Base-by-base conservation (phyloP, 2,329 filamentous ascomycete species). In the Colletotrichum coccodes region DNA sequence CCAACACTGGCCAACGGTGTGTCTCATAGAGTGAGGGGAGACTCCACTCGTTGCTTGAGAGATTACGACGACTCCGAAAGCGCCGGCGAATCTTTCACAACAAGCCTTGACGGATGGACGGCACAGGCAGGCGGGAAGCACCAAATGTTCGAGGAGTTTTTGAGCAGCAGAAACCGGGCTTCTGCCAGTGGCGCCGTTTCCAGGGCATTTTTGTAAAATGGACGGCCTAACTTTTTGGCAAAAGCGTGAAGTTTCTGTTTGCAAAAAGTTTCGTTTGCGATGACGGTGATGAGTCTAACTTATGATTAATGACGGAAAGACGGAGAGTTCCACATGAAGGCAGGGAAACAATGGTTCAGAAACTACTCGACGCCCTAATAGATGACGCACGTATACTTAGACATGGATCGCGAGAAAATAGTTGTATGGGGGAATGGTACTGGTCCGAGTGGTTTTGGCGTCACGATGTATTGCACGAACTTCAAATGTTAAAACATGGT, bases 111-210 rank as follows among this genome's bases (percentile, higher is more conserved):
- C 23, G 71, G 75, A 7, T 65, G 71, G 63, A 77, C 80, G 44
- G 74, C 76, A 0, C 81, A 83, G 65, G 75, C 75, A 0, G 75
- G 82, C 68, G 83, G 83, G 3, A 85, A 85, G 72, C 83, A 83
- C 74, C 79, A 79, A 47, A 87, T 89, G 83, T 86, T 89, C 8
- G 86, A 89, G 60, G 67, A 84, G 56, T 88, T 89, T 73, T 76
- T 89, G 32, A 87, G 79, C 68, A 86, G 82, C 53, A 80, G 86
- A 21, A 80, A 83, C 18, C 83, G 76, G 69, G 79, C 80, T 14
- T 80, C 83, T 42, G 75, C 78, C 28, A 81, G 80, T 14, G 80
- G 77, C 56, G 78, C 79, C 4, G 79, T 81, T 6, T 73, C 73
- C n/a, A 75, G 69, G 36, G 79, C 76, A 1, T 79, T 81, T 65